Base-by-base conservation (phyloP, 129 eudicot genomes). In the Flaveria trinervia region DNA sequence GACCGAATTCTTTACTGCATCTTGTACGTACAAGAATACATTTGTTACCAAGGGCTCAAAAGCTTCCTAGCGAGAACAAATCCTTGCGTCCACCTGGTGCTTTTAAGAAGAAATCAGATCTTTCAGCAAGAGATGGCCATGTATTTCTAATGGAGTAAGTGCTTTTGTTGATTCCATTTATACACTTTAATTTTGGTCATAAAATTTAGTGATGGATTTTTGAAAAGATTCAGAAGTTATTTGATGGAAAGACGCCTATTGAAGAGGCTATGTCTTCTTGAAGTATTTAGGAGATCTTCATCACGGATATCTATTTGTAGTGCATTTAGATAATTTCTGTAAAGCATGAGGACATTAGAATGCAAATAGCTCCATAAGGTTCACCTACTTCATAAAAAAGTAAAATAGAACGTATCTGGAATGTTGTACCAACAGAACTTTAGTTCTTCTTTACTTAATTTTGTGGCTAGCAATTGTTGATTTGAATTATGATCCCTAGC, bases 1-100 rank as follows among this genome's bases (percentile, higher is more conserved):
- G 88, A 70, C 92, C 97, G 25, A 94, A 94, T 78, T 91, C 97
- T 25, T 82, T 94, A 76, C 84, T 94, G 76, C 98, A 94, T 92
- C 97, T 94, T 75, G 95, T 94, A 66, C 96, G 98, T 56, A 89
- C 93, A 64, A 89, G 88, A 71, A 79, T 94, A 77, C 97, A 94
- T 84, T 50, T 86, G 70, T 73, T 91, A 78, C 96, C 97, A 50
- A 81, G 85, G 62, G 98, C 97, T 46, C 98, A 91, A 84, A 91
- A 87, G 79, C 89, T 91, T 82, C 98, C 98, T 67, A 87, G 96
- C 64, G 97, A 91, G 68, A 94, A 91, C 83, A 94, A 91, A 84
- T 91, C 98, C 46, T 78, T 89, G 82, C 96, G 98, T 70, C 98
- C 98, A 55, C 98, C 98, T 36, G 98, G 97, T n/a, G 97, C 98